A percentile compares a stretch with the other conserved stretches of the same genome.
Evolutionary conservation across 2,329 filamentous ascomycete genomes (phyloP).

Genomic region (Zarea fungicola): DNA sequence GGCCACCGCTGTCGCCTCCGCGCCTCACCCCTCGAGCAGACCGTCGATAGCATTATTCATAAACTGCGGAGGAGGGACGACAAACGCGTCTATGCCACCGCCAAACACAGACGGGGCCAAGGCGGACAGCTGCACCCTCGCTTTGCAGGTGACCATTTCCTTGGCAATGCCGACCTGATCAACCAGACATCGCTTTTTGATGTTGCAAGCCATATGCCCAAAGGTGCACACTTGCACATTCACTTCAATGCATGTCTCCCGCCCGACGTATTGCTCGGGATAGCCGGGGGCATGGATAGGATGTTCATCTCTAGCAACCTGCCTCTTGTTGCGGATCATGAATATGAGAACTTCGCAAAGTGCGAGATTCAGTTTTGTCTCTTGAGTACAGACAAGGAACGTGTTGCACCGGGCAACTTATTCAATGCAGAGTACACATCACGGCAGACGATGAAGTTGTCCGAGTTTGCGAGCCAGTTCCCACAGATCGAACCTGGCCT

Average conservation of each 20-base stretch:
- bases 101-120: constrained; percentile 29
- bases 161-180: constrained; percentile 51
- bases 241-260: constrained; percentile 73
- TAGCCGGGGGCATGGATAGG: constrained; percentile 49
- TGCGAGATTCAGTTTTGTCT: constrained; percentile 62
- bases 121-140: constrained; percentile 40
- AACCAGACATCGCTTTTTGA: constrained; percentile 51
- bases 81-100: constrained; percentile 29
- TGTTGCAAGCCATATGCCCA: constrained; percentile 57
- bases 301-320: constrained; percentile 64
- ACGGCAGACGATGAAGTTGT: constrained; percentile 39
- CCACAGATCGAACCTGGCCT: constrained; percentile 20
- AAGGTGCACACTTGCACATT: constrained; percentile 67
- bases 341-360: constrained; percentile 39
- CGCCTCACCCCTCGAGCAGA: constrained; percentile 30
- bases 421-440: constrained; percentile 45
- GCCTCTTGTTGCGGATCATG: constrained; percentile 37
- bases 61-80: constrained; percentile 32
- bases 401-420: constrained; percentile 36
- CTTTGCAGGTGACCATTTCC: constrained; percentile 52
- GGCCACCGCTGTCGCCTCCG: constrained; percentile 30
- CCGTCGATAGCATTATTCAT: constrained; percentile 37
- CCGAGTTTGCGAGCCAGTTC: constrained; percentile 35
- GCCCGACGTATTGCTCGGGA: constrained; percentile 53
- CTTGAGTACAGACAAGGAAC: constrained; percentile 23